These are phyloP conservation scores for Gastrodia elata DNA, from an alignment of 106 monocot species.

Conservation along the genomic window DNA sequence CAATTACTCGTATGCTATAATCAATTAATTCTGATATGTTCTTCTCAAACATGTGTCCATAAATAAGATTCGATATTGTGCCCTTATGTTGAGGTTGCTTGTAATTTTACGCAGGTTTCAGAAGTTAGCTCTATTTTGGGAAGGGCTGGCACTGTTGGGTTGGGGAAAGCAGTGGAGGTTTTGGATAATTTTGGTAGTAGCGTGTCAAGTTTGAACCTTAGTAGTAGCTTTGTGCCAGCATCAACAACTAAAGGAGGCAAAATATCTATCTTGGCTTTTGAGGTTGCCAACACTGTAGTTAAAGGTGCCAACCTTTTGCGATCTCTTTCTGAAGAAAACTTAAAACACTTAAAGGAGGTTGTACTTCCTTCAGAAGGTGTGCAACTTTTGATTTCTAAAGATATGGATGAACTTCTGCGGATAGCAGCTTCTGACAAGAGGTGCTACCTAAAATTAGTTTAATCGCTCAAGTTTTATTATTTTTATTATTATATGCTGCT, in stretches of 20 bases:
- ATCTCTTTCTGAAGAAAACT: constrained; percentile 70
- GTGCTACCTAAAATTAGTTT: constrained; percentile 17
- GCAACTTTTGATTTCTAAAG: constrained; percentile 64
- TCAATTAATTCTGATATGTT: background rate
- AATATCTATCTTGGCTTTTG: constrained; percentile 83
- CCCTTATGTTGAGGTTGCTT: background rate
- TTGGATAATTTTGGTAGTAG: constrained; percentile 94
- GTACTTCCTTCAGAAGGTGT: constrained; percentile 88
- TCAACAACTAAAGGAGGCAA: constrained; percentile 55
- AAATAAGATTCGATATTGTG: background rate
- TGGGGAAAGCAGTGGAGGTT: constrained; percentile 92
- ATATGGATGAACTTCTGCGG: constrained; percentile 67
- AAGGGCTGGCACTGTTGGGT: constrained; percentile 63
- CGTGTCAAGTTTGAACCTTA: constrained; percentile 69
- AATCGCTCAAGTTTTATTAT: background rate
- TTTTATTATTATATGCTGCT: background rate
- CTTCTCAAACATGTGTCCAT: background rate
- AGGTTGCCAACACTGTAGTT: constrained; percentile 88
- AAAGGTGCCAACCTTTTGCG: constrained; percentile 85
- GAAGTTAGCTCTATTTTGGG: constrained; percentile 82
- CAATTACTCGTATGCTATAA: background rate
- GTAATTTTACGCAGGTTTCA: constrained; percentile 39
- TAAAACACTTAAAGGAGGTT: constrained; percentile 59
- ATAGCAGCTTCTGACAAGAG: constrained; percentile 84
- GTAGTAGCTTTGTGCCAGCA: constrained; percentile 62